Evolutionary conservation across 495 filamentous ascomycete genomes (phyloP), one percentile per base, ranked within the genome.

Genomic region (Tirmania nivea): DNA sequence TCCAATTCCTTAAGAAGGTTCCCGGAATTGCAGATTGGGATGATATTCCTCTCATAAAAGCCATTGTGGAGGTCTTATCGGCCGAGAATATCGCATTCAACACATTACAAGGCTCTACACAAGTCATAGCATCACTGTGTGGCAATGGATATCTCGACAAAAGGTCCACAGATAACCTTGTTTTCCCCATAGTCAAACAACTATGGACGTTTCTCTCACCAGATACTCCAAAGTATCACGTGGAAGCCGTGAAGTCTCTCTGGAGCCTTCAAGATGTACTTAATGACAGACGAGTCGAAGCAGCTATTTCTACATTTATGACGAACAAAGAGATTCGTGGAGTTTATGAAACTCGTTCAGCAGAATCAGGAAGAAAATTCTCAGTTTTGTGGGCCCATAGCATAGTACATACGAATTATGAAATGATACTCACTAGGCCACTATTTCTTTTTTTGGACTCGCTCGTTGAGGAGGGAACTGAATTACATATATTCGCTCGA

Each of bases 151-250:
- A 65, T 50, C 54, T 65, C 31, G 49, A 49, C 8, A 39, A 61
- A 14, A 55, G 53, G 31, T 50, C 45, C 42, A 66, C 86, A 8
- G 78, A 78, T 34, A 73, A 77, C 20, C 64, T 89, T 16, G 75
- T 88, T 16, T 72, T 79, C 10, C 58, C 62, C 69, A 75, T 94
- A 17, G 78, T 90, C 12, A 72, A 69, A 12, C 72, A 78, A 55
- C 70, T 88, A 0, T 96, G 89, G 89, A 57, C 68, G 21, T 87
- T 81, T 63, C 69, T 95, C 35, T 84, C 85, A 0, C 79, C 84
- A 20, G 68, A 79, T 17, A 80, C 79, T 54, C 88, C 86, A 0
- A 92, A 92, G 61, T 88, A 88, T 58, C 90, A 94, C 63, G 86
- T 96, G 20, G 89, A 96, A 65, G 78, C 86, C 35, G 84, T 92